A percentile compares a stretch with the other conserved stretches of the same genome.
Evolutionary conservation across 2,329 filamentous ascomycete genomes (phyloP).

Genomic region (Fusarium sp.): DNA sequence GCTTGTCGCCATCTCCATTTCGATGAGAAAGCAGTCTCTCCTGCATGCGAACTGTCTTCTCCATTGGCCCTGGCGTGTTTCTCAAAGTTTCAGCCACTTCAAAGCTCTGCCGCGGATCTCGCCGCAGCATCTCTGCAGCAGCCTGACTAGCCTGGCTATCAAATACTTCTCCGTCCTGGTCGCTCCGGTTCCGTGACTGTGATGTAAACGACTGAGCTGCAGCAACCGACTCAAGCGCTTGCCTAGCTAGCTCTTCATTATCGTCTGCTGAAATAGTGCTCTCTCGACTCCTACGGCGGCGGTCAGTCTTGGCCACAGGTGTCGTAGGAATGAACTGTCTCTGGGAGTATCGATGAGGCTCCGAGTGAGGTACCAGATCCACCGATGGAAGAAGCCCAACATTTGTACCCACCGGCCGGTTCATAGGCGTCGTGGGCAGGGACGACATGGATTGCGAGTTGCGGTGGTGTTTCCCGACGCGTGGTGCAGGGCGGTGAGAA

Average conservation of each 20-base stretch:
- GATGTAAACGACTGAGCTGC: slow-evolving; percentile 51
- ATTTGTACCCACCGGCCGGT: slow-evolving; percentile 59
- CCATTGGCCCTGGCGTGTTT: slow-evolving; percentile 55
- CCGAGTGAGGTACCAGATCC: slow-evolving; percentile 69
- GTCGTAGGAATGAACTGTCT: slow-evolving; percentile 57
- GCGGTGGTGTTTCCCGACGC: slow-evolving; percentile 72
- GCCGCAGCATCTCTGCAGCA: slow-evolving; percentile 78
- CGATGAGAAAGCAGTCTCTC: slow-evolving; percentile 60
- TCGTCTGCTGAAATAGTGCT: slow-evolving; percentile 82
- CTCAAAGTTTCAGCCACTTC: slow-evolving; percentile 58
- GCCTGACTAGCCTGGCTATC: slow-evolving; percentile 82
- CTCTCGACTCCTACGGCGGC: slow-evolving; percentile 76
- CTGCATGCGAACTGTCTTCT: slow-evolving; percentile 58
- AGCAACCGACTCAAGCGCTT: slow-evolving; percentile 63
- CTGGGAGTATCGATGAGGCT: slow-evolving; percentile 58
- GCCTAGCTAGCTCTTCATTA: slow-evolving; percentile 65
- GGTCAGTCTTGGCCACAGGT: slow-evolving; percentile 53
- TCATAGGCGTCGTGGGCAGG: slow-evolving; percentile 78
- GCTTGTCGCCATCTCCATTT: slow-evolving; percentile 58
- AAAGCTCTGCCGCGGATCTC: slow-evolving; percentile 63
- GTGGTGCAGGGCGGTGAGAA: slow-evolving; percentile 55
- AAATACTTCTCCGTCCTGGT: slow-evolving; percentile 62
- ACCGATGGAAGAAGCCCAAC: slow-evolving; percentile 68
- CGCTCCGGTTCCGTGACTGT: slow-evolving; percentile 37
- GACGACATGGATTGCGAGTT: slow-evolving; percentile 87